Base-by-base conservation (phyloP, 768 basidiomycete genomes). In the Mycena alexandri region DNA sequence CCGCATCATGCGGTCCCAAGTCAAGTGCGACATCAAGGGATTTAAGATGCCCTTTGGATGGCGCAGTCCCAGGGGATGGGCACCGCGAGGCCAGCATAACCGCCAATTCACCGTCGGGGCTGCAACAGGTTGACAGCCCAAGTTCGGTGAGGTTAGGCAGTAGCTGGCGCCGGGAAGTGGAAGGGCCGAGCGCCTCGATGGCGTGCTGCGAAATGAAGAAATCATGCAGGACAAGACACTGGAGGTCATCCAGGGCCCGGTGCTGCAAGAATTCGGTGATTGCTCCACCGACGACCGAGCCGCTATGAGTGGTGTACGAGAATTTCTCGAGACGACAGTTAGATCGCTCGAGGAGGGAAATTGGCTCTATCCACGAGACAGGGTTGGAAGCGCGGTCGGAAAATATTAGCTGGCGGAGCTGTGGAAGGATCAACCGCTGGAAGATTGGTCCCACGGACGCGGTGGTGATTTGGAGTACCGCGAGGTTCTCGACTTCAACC, bases 401-500 rank as follows among this genome's bases (percentile, higher is more conserved):
- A 12, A 60, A 8, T n/a, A n/a, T n/a, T n/a, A n/a, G n/a, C n/a
- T n/a, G n/a, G n/a, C n/a, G n/a, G n/a, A n/a, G n/a, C n/a, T n/a
- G 11, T 21, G 58, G 58, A 14, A 60, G 58, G 13, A 48, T 1
- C 4, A 60, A n/a, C 21, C 34, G 11, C 13, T 16, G 9, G 19
- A 60, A 24, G 36, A 60, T 6, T 5, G 47, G 14, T 1, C 19
- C 36, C 12, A 14, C 14, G 25, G 16, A 2, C 16, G 46, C 14
- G 19, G 48, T 25, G 21, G 47, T 42, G 44, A 61, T 21, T 17
- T 42, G 12, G 47, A 61, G 47, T 12, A 22, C 13, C 0, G 16
- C 33, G 16, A 61, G 47, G 36, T 61, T 34, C 29, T 61, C 59
- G 3, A 51, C 47, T 13, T 61, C 59, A 21, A 61, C 17, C 21